These are phyloP conservation scores for Thalassiosira exigua DNA, from an alignment of 352 stramenopile species.

Conservation along the genomic window DNA sequence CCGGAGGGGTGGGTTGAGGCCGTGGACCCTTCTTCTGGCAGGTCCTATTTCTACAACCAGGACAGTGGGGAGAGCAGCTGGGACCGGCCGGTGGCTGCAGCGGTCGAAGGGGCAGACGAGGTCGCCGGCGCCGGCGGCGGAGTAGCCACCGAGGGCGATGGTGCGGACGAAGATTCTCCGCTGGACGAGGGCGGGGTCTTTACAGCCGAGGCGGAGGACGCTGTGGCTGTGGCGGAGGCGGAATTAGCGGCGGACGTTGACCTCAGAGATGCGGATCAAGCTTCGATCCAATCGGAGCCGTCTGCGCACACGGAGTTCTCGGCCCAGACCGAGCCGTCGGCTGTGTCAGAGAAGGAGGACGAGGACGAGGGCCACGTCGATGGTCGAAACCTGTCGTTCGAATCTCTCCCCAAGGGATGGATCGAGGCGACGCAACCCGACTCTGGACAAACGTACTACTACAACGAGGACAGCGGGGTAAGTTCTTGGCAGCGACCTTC, in stretches of 20 bases:
- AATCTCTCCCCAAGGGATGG: constrained; percentile 49
- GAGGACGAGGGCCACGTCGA: too few relatives aligned
- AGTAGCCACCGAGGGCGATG: not conserved
- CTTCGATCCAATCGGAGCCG: not conserved
- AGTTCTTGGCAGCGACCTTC: constrained; percentile 5
- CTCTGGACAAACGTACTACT: constrained; percentile 59
- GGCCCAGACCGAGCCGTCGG: not conserved
- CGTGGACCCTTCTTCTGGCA: constrained; percentile 57
- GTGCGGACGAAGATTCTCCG: not conserved
- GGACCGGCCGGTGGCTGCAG: constrained; percentile 58
- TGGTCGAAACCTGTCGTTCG: not conserved
- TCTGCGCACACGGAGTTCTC: too few relatives aligned
- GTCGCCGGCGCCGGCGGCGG: constrained; percentile 52
- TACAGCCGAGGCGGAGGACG: not conserved
- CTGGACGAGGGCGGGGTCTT: too few relatives aligned
- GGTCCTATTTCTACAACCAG: constrained; percentile 69
- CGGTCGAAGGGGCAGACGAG: too few relatives aligned
- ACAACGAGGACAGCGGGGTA: constrained; percentile 40
- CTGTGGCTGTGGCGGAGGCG: not conserved
- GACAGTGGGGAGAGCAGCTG: constrained; percentile 55
- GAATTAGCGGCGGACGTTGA: constrained; percentile 12
- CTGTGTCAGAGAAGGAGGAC: not conserved
- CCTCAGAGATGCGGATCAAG: not conserved
- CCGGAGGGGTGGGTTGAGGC: constrained; percentile 59
- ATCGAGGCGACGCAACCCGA: constrained; percentile 48